Percentiles rank a stretch among this genome's conserved stretches.
Conservation (phyloP, 1,284 basidiomycete genomes). For the Leccinum pachyderme region DNA sequence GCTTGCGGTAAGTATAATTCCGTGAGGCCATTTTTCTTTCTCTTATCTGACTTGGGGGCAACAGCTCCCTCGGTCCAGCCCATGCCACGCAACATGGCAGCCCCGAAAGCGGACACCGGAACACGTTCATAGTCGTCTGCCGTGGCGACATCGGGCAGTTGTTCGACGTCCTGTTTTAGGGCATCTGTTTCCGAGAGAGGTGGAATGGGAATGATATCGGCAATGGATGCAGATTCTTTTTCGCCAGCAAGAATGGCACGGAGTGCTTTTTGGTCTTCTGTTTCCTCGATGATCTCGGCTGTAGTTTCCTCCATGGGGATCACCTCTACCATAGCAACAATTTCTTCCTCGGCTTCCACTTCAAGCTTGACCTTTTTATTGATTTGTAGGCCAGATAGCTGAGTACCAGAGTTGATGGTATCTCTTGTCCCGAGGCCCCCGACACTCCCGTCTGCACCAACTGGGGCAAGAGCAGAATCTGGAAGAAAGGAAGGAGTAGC, state of each 20-base stretch:
- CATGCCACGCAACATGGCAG: constrained; percentile 94
- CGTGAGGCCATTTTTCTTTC: constrained; percentile 52
- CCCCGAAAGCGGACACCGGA: constrained; percentile 91
- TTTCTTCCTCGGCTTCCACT: constrained; percentile 29
- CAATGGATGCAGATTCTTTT: constrained; percentile 38
- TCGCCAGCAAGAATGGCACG: constrained; percentile 66
- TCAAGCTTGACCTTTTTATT: constrained; percentile 36
- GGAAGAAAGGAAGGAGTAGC: constrained; percentile 57
- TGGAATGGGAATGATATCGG: constrained; percentile 55
- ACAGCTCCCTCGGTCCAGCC: constrained; percentile 88
- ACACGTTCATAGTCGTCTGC: constrained; percentile 88
- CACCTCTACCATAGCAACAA: constrained; percentile 12
- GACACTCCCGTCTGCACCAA: constrained; percentile 73
- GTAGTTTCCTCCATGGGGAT: constrained; percentile 20
- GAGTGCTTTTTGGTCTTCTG: constrained; percentile 72
- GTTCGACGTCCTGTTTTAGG: constrained; percentile 74
- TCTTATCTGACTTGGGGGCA: constrained; percentile 50
- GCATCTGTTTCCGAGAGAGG: constrained; percentile 76
- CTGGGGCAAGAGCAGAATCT: constrained; percentile 55
- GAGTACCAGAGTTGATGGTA: constrained; percentile 66
- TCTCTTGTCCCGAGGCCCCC: constrained; percentile 76
- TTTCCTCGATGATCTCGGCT: constrained; percentile 40
- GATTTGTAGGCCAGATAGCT: constrained; percentile 60
- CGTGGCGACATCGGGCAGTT: constrained; percentile 73
- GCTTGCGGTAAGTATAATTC: constrained; percentile 81